Conservation (phyloP, 2,329 filamentous ascomycete genomes). For the Massarina eburnea region DNA sequence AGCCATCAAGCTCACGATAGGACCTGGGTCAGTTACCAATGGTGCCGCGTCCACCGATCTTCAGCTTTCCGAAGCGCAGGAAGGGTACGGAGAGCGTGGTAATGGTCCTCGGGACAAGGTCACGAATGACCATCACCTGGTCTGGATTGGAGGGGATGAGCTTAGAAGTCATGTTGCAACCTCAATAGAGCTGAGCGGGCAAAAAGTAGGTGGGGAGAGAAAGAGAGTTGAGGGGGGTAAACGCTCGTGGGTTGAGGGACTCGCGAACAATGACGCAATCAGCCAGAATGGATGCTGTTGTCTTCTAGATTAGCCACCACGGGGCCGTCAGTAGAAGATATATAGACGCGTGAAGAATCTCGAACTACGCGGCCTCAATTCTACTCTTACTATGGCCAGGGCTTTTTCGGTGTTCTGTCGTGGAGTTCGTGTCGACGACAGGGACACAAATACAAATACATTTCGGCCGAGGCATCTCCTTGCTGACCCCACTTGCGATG, state of each 20-base stretch:
- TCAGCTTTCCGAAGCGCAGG: conserved; percentile 73
- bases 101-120: conserved; percentile 72
- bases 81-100: conserved; percentile 84
- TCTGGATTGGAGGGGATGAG: conserved; percentile 64
- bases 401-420: conserved; percentile 1
- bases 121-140: conserved; percentile 86
- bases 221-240: background rate
- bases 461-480: conserved; percentile 2
- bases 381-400: background rate
- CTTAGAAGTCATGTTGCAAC: conserved; percentile 38
- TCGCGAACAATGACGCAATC: conserved; percentile 6
- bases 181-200: background rate
- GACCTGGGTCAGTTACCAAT: conserved; percentile 60
- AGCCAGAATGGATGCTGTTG: background rate
- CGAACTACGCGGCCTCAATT: background rate
- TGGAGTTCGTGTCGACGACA: background rate
- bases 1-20: conserved; percentile 7
- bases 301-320: background rate
- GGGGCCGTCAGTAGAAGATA: background rate
- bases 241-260: background rate
- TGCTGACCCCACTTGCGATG: conserved; percentile 5
- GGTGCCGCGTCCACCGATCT: conserved; percentile 84
- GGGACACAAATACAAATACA: conserved; percentile 8
- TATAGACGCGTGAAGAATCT: conserved; percentile 3
- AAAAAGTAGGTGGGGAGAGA: background rate